Percentiles rank a stretch among this genome's conserved stretches.
phyloP scores from a whole-genome alignment of 139 green algal genomes.

The Bryopsis sp. region DNA sequence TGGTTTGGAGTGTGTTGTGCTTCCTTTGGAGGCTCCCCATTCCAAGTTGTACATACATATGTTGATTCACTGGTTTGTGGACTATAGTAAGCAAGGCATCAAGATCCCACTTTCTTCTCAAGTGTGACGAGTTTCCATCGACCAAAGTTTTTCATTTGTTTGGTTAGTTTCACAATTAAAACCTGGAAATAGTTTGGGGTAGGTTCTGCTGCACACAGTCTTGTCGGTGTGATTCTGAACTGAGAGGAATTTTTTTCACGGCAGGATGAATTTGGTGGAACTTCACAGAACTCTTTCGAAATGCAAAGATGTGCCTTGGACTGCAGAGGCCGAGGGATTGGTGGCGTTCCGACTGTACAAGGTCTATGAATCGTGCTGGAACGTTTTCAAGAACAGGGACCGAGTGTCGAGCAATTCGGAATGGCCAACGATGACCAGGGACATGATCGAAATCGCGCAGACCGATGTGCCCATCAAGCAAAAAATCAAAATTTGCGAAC shows the following conservation, averaged over 20 bases:
- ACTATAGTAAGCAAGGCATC: no score
- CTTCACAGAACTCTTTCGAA: not conserved
- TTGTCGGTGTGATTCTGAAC: no score
- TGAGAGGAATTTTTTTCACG: no score
- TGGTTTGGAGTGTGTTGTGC: no score
- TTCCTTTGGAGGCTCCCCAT: no score
- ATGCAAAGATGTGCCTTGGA: not conserved
- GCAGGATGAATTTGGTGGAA: conserved; percentile 7
- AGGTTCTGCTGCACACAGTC: no score
- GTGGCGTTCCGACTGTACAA: conserved; percentile 39
- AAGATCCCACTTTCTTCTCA: not conserved
- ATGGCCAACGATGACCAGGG: conserved; percentile 28
- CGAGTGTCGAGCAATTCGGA: conserved; percentile 30
- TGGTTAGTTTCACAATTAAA: no score
- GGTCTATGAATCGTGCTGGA: conserved; percentile 1
- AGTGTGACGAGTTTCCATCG: not conserved
- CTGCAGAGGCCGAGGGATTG: conserved; percentile 12
- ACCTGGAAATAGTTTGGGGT: no score
- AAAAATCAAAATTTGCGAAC: conserved; percentile 33
- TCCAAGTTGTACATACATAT: no score
- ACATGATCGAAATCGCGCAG: conserved; percentile 27
- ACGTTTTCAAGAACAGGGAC: conserved; percentile 18
- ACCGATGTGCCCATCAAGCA: conserved; percentile 2
- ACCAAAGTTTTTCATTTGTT: not conserved
- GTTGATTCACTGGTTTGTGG: not conserved